These are phyloP conservation scores for Albizia julibrissin DNA, from an alignment of 306 rosid genomes.

Conservation along the genomic window DNA sequence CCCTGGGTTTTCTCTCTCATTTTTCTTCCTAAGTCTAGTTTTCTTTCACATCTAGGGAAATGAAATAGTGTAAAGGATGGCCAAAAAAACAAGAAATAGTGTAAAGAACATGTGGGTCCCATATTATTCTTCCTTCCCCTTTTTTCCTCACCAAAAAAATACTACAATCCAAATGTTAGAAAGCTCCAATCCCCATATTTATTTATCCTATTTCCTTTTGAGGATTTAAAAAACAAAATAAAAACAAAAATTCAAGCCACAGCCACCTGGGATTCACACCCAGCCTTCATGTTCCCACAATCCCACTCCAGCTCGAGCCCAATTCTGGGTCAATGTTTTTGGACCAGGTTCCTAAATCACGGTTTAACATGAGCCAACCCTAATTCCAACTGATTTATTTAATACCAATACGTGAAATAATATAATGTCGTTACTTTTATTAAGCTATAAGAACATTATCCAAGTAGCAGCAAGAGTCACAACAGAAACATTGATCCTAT, in stretches of 20 bases:
- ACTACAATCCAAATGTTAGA: background rate
- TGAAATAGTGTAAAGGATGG: background rate
- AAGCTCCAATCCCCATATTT: background rate
- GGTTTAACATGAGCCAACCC: background rate
- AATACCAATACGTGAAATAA: background rate
- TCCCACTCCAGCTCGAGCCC: background rate
- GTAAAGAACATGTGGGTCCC: background rate
- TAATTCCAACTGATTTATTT: background rate
- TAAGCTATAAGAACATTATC: background rate
- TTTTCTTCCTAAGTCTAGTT: background rate
- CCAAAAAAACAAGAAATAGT: background rate
- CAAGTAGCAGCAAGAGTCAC: background rate
- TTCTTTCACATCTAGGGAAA: background rate
- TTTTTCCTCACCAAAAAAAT: background rate
- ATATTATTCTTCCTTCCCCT: background rate
- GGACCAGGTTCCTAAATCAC: background rate
- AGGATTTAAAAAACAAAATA: no score
- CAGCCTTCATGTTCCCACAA: background rate
- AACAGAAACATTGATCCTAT: background rate
- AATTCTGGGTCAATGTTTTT: background rate
- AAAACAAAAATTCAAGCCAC: background rate
- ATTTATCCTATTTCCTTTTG: background rate
- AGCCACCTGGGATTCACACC: background rate
- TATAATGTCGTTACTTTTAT: no score
- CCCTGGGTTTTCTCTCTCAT: background rate